Evolutionary conservation across 2,329 filamentous ascomycete genomes (phyloP).

Genomic region (Lasiodiplodia sp.): DNA sequence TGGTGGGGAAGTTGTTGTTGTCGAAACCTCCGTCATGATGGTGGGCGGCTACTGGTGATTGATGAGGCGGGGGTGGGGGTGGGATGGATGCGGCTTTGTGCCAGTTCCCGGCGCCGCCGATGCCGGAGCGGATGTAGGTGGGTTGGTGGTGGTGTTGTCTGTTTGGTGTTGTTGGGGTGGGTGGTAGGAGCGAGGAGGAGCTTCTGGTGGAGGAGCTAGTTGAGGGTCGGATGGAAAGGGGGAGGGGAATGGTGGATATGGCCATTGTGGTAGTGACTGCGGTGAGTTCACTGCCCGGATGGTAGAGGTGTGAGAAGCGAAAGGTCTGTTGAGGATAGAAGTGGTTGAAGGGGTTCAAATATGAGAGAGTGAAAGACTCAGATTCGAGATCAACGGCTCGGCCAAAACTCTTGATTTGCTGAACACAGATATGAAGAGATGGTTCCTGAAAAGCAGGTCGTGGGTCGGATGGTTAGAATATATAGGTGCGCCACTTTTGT

Average conservation of each 20-base stretch:
- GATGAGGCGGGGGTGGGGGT: slow-evolving; percentile 17
- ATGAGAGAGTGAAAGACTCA: neutral
- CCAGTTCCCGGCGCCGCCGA: slow-evolving; percentile 38
- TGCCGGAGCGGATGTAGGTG: slow-evolving; percentile 35
- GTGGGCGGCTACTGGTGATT: neutral
- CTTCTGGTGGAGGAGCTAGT: slow-evolving; percentile 22
- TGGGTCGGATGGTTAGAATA: neutral
- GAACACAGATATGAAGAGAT: neutral
- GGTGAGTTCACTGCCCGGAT: neutral
- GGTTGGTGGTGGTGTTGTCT: neutral
- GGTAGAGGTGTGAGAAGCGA: neutral
- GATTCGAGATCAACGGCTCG: neutral
- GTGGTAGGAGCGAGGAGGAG: slow-evolving; percentile 13
- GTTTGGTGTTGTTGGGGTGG: neutral
- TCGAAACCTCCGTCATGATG: neutral
- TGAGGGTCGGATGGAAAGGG: slow-evolving; percentile 10
- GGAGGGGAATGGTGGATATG: neutral
- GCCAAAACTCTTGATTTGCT: neutral
- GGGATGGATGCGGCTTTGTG: slow-evolving; percentile 33
- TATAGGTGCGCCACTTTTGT: neutral
- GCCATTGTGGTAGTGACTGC: neutral
- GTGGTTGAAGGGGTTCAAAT: neutral
- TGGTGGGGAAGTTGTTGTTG: neutral
- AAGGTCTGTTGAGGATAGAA: neutral
- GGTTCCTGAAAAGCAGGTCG: neutral